Evolutionary conservation across 179 eudicot species (phyloP), one percentile per base, ranked within the genome.

Genomic region (Beta lomatogona): DNA sequence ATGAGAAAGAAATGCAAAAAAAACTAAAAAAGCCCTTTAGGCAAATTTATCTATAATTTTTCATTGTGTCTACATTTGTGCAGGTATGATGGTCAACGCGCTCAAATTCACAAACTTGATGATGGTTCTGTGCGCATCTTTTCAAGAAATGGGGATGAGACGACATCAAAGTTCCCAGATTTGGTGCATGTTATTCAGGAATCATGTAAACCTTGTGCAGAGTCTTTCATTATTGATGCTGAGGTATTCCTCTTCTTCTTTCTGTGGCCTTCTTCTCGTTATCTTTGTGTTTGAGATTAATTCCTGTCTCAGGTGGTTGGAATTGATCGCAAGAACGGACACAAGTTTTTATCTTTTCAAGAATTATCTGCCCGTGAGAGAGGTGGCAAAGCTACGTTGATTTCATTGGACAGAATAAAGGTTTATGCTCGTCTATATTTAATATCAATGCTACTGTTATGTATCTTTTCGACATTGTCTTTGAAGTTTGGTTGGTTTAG

Each of bases 81-180:
- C 52, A 96, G 98, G 88, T 97, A 97, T 88, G 99, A 97, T 89
- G 99, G 99, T 76, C 99, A 97, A 83, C 93, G 99, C 75, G 98
- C 99, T 75, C 99, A 97, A 86, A 93, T 97, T 83, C 99, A 97
- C 83, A 89, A 88, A 87, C 83, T 92, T 71, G 84, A 78, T 76
- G 97, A 97, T 92, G 98, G 98, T 80, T 90, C 94, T 78, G 85
- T 97, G 46, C 95, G 83, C 71, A 86, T 97, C 81, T 94, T 91
- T 88, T 97, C 99, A 78, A 86, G 98, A 83, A 97, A 93, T 75
- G 98, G 98, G 79, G 99, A 97, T 77, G 97, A 97, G 87, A 92
- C 97, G 57, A 92, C 99, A 64, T 82, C 88, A 21, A 94, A 87
- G 78, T 97, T 94, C 82, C 98, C 99, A 21, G 98, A 97, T 86